phyloP scores from a whole-genome alignment of 2,329 filamentous ascomycete genomes.

The Penicillium sp. region DNA sequence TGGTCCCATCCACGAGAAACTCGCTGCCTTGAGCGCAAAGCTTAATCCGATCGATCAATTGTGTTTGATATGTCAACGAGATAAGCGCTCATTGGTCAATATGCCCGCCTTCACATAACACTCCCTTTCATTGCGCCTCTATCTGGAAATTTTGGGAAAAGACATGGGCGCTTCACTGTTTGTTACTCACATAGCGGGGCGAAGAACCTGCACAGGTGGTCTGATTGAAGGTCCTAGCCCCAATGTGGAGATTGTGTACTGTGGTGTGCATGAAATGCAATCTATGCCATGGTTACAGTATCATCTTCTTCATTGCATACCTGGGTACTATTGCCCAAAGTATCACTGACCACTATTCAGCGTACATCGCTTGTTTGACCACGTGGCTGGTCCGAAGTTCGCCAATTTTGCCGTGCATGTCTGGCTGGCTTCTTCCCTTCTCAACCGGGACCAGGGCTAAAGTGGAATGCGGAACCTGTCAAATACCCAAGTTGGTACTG shows the following conservation, averaged over 20 bases:
- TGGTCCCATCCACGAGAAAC: background rate
- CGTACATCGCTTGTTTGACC: no score
- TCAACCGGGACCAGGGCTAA: background rate
- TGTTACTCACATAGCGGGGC: conserved; percentile 3
- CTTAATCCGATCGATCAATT: background rate
- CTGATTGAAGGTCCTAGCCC: background rate
- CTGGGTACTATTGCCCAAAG: no score
- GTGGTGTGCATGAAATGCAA: background rate
- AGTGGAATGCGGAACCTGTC: background rate
- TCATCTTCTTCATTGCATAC: background rate
- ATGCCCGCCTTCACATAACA: background rate
- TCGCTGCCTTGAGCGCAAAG: background rate
- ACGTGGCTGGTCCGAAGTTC: no score
- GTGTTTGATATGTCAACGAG: no score
- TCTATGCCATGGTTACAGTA: background rate
- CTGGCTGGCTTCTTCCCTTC: no score
- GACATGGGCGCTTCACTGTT: background rate
- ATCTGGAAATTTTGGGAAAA: no score
- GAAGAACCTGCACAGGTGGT: background rate
- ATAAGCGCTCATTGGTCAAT: background rate
- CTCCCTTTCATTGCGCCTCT: no score
- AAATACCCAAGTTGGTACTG: no score
- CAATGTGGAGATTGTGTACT: background rate
- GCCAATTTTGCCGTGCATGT: no score
- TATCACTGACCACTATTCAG: no score